phyloP scores from a whole-genome alignment of 225 moss, liverwort and hornwort genomes.

The Bryum argenteum region DNA sequence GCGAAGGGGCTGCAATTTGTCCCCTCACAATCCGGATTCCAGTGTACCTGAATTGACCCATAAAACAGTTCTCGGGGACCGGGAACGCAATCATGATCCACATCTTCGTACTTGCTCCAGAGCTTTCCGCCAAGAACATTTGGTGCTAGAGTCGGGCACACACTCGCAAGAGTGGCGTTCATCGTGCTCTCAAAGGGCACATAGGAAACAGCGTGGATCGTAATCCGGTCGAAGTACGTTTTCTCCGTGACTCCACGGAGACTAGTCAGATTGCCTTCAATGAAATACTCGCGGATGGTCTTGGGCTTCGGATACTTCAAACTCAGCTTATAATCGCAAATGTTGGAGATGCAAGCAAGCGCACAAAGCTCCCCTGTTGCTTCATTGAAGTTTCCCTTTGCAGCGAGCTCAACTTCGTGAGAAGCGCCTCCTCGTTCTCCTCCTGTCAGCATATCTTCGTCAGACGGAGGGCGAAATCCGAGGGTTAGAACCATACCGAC shows the following conservation, averaged over 20 bases:
- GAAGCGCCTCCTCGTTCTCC: not conserved
- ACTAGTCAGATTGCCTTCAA: conserved; percentile 30
- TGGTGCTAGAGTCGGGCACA: conserved; percentile 16
- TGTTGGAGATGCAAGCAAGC: conserved; percentile 27
- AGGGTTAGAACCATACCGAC: conserved; percentile 26
- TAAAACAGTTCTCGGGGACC: not conserved
- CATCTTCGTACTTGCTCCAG: conserved; percentile 21
- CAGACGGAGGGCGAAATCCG: conserved; percentile 17
- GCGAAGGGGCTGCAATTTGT: conserved; percentile 40
- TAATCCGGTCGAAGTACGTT: conserved; percentile 32
- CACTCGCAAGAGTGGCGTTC: conserved; percentile 20
- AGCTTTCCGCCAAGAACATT: conserved; percentile 20
- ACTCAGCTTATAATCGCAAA: conserved; percentile 32
- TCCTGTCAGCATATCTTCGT: not conserved
- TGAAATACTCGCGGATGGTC: conserved; percentile 24
- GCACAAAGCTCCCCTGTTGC: conserved; percentile 36
- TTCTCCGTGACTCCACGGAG: not conserved
- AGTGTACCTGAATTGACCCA: conserved; percentile 8
- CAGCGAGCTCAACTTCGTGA: conserved; percentile 10
- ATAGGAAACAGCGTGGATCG: conserved; percentile 19
- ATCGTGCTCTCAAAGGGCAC: conserved; percentile 32
- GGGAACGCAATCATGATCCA: not conserved
- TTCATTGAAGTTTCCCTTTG: conserved; percentile 27
- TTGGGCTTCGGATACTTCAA: conserved; percentile 37
- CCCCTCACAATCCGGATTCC: conserved; percentile 32